Conservation (phyloP, 768 basidiomycete genomes). For the Stropharia rugosoannulata region DNA sequence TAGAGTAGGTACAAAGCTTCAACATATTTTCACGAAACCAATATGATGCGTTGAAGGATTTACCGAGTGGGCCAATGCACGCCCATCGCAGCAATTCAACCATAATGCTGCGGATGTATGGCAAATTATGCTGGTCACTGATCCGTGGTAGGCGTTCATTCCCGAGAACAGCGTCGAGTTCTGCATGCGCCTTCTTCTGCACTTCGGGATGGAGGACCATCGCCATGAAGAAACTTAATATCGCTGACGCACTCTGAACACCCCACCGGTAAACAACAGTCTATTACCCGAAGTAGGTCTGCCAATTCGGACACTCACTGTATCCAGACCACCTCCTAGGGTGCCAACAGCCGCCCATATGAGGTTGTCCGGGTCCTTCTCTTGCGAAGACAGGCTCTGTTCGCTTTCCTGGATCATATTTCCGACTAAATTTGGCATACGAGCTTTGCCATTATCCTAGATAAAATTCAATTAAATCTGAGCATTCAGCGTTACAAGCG, state of each 20-base stretch:
- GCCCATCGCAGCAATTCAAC: conserved; percentile 48
- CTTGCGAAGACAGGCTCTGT: conserved; percentile 33
- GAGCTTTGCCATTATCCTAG: conserved; percentile 40
- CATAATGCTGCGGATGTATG: conserved; percentile 47
- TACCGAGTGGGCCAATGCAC: conserved; percentile 41
- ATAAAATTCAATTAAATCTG: neutral
- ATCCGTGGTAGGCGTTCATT: conserved; percentile 35
- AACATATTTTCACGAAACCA: neutral
- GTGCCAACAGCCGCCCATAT: conserved; percentile 32
- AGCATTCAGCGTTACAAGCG: neutral
- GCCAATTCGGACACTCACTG: conserved; percentile 8
- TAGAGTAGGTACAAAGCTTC: neutral
- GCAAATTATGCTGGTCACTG: conserved; percentile 42
- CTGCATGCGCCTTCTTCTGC: conserved; percentile 48
- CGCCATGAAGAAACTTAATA: conserved; percentile 45
- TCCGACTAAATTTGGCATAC: conserved; percentile 37
- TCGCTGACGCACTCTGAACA: conserved; percentile 38
- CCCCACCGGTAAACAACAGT: conserved; percentile 33
- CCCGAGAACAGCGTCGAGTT: conserved; percentile 44
- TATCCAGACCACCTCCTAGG: conserved; percentile 19
- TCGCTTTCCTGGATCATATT: conserved; percentile 24
- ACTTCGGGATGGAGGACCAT: conserved; percentile 44
- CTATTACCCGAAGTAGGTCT: neutral
- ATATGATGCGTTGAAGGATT: conserved; percentile 3
- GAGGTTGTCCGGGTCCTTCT: conserved; percentile 31